phyloP scores from a whole-genome alignment of 805 yeast species.

The Saccharomycopsis synnaedendra region DNA sequence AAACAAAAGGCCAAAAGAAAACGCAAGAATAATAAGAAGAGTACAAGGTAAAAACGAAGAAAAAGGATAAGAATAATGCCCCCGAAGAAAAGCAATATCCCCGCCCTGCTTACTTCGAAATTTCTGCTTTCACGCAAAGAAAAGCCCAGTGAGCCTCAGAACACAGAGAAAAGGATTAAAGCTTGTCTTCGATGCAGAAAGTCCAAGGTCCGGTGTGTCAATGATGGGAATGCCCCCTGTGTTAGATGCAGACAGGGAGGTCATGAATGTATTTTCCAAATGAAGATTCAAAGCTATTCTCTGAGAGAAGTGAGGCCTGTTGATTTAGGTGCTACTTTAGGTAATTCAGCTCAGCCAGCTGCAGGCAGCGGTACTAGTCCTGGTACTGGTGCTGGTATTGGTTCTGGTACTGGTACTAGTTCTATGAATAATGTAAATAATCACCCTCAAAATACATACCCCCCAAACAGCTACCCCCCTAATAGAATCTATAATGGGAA shows the following conservation, averaged over 20 bases:
- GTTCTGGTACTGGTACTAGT: background rate
- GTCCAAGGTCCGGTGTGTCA: conserved; percentile 52
- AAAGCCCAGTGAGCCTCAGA: background rate
- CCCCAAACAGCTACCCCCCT: background rate
- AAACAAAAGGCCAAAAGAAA: background rate
- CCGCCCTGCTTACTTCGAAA: background rate
- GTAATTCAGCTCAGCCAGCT: background rate
- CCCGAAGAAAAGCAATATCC: background rate
- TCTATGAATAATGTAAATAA: background rate
- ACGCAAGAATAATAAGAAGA: background rate
- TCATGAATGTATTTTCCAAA: conserved; percentile 45
- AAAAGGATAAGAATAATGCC: background rate
- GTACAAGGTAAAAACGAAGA: background rate
- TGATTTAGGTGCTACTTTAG: background rate
- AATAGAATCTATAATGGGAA: background rate
- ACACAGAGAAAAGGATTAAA: conserved; percentile 25
- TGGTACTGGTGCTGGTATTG: too few relatives aligned
- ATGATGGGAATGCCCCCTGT: conserved; percentile 38
- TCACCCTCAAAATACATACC: background rate
- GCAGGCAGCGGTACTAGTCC: background rate
- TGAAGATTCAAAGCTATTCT: conserved; percentile 33
- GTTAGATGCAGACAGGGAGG: conserved; percentile 42
- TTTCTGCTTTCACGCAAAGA: too few relatives aligned
- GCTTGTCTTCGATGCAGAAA: conserved; percentile 56
- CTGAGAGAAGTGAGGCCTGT: conserved; percentile 10